phyloP scores from a whole-genome alignment of 345 rosid genomes.

The Limnanthes douglasii region DNA sequence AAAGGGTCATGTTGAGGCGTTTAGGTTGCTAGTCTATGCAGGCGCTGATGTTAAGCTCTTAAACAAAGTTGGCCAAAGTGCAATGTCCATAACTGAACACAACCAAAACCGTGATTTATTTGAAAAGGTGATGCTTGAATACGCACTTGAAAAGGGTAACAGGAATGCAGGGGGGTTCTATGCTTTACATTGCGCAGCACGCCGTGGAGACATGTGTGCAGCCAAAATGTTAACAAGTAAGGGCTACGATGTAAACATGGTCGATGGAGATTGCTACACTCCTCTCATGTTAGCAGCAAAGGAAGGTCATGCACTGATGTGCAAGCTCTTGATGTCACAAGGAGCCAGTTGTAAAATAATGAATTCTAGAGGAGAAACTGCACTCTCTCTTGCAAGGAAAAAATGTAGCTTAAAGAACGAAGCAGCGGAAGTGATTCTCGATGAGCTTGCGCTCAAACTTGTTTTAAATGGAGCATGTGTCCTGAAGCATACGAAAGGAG shows the following conservation, averaged over 20 bases:
- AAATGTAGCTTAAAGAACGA: slow-evolving; percentile 11
- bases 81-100: slow-evolving; percentile 46
- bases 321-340: slow-evolving; percentile 41
- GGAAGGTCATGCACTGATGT: slow-evolving; percentile 50
- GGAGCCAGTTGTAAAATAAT: slow-evolving; percentile 51
- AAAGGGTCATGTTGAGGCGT: slow-evolving; percentile 68
- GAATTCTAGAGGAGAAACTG: slow-evolving; percentile 53
- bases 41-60: slow-evolving; percentile 82
- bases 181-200: slow-evolving; percentile 91
- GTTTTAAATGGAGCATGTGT: slow-evolving; percentile 43
- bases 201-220: slow-evolving; percentile 72
- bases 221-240: slow-evolving; percentile 43
- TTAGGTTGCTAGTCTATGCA: slow-evolving; percentile 57
- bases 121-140: slow-evolving; percentile 94
- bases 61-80: slow-evolving; percentile 64
- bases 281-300: slow-evolving; percentile 92
- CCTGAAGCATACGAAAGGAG: slow-evolving; percentile 71
- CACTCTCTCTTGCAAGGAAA: slow-evolving; percentile 41
- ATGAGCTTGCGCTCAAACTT: slow-evolving; percentile 51
- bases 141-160: slow-evolving; percentile 72
- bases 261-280: slow-evolving; percentile 75
- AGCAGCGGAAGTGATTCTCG: slow-evolving; percentile 39
- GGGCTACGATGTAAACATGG: slow-evolving; percentile 58
- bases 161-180: slow-evolving; percentile 61
- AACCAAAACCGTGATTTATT: slow-evolving; percentile 47